phyloP scores from a whole-genome alignment of 31 red algal genomes.

The Porphyra umbilicalis region DNA sequence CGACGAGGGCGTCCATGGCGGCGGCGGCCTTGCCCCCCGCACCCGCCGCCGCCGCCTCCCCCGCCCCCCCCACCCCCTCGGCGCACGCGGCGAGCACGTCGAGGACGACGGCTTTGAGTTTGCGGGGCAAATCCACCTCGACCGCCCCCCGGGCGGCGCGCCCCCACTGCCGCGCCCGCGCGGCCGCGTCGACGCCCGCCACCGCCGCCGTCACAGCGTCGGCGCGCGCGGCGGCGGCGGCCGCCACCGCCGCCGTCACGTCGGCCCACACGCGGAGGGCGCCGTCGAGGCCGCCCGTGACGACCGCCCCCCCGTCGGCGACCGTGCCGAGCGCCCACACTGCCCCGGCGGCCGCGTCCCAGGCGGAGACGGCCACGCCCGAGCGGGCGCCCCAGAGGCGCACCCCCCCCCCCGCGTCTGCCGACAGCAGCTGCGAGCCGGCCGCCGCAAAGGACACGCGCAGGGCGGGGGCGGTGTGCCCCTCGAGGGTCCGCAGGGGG shows the following conservation, averaged over 20 bases:
- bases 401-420: slow-evolving; percentile 58
- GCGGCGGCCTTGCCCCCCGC: background rate
- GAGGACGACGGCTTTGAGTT: slow-evolving; percentile 35
- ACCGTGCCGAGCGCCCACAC: slow-evolving; percentile 49
- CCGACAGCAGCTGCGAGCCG: slow-evolving; percentile 63
- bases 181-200: slow-evolving; percentile 33
- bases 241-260: slow-evolving; percentile 23
- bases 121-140: slow-evolving; percentile 35
- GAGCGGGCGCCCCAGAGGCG: slow-evolving; percentile 49
- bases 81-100: slow-evolving; percentile 23
- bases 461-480: slow-evolving; percentile 47
- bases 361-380: slow-evolving; percentile 37
- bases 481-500: slow-evolving; percentile 57
- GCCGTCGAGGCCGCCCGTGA: slow-evolving; percentile 60
- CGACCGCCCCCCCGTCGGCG: slow-evolving; percentile 45
- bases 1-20: background rate
- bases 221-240: slow-evolving; percentile 5
- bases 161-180: slow-evolving; percentile 25
- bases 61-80: slow-evolving; percentile 10
- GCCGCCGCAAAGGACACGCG: slow-evolving; percentile 32
- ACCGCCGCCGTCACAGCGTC: slow-evolving; percentile 19
- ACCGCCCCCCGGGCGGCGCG: slow-evolving; percentile 42
- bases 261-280: slow-evolving; percentile 50
- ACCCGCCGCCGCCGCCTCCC: slow-evolving; percentile 8
- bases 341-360: slow-evolving; percentile 56